phyloP scores from a whole-genome alignment of 495 filamentous ascomycete genomes.

The Aspergillus cristatus region DNA sequence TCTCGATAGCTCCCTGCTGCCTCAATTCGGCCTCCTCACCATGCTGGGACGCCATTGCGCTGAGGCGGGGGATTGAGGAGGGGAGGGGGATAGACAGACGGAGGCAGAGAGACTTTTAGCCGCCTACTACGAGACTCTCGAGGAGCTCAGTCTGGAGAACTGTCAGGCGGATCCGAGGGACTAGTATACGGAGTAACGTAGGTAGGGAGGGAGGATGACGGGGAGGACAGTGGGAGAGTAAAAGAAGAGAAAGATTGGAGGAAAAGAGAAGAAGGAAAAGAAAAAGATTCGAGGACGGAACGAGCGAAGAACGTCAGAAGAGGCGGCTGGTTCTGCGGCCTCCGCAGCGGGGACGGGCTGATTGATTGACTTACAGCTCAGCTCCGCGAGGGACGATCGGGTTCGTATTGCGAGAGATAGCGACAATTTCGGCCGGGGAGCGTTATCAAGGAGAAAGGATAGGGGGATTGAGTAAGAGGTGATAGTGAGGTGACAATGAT shows the following conservation, averaged over 20 bases:
- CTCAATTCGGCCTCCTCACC: slow-evolving; percentile 53
- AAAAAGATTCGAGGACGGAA: slow-evolving; percentile 1
- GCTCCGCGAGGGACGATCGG: too few species aligned
- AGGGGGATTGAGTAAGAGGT: too few species aligned
- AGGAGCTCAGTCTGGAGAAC: too few species aligned
- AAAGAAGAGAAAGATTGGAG: too few species aligned
- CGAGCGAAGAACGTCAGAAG: neutral
- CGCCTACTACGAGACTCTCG: slow-evolving; percentile 8
- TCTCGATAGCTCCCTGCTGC: slow-evolving; percentile 64
- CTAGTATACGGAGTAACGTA: too few species aligned
- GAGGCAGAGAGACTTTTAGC: too few species aligned
- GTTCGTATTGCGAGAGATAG: too few species aligned
- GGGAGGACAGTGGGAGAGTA: too few species aligned
- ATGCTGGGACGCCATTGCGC: slow-evolving; percentile 32
- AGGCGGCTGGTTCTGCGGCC: slow-evolving; percentile 12
- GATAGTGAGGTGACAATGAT: too few species aligned
- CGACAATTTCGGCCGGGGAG: too few species aligned
- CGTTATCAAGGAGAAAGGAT: too few species aligned
- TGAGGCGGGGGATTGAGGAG: slow-evolving; percentile 8
- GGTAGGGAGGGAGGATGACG: neutral
- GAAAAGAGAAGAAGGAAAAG: neutral
- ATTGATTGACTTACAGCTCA: neutral
- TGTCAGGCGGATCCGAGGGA: too few species aligned
- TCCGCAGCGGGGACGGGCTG: slow-evolving; percentile 15
- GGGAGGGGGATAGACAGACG: neutral